Conservation (phyloP, 2,329 filamentous ascomycete genomes). For the Colletotrichum trifolii region DNA sequence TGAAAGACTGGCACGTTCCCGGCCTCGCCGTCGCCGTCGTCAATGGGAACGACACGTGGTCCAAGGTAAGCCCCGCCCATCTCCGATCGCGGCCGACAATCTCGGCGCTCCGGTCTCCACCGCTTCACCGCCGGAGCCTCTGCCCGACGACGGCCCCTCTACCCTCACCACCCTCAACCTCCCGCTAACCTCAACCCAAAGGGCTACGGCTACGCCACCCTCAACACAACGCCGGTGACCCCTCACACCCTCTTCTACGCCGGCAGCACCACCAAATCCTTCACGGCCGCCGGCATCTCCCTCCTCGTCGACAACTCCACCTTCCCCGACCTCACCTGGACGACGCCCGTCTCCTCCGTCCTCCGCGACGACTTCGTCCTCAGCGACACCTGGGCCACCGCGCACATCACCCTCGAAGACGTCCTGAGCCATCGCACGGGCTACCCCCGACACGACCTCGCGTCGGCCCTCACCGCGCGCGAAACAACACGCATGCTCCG, state of each 20-base stretch:
- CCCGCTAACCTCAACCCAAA: slow-evolving; percentile 36
- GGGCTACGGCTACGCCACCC: slow-evolving; percentile 52
- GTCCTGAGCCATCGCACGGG: slow-evolving; percentile 64
- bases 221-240: slow-evolving; percentile 50
- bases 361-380: slow-evolving; percentile 65
- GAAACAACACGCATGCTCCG: slow-evolving; percentile 57
- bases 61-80: slow-evolving; percentile 42
- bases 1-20: slow-evolving; percentile 52
- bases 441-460: slow-evolving; percentile 55
- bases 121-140: background rate
- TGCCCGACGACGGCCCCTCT: background rate
- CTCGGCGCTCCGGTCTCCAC: background rate
- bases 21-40: slow-evolving; percentile 55
- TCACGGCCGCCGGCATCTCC: slow-evolving; percentile 61
- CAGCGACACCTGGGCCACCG: slow-evolving; percentile 56
- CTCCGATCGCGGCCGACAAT: background rate
- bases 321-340: slow-evolving; percentile 56
- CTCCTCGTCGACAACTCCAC: slow-evolving; percentile 57
- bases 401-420: slow-evolving; percentile 64
- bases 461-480: slow-evolving; percentile 42
- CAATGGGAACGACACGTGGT: slow-evolving; percentile 49
- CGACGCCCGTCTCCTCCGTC: slow-evolving; percentile 57
- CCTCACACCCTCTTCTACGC: slow-evolving; percentile 64
- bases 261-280: slow-evolving; percentile 67
- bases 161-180: background rate